These are phyloP conservation scores for Saccharomycopsis sp. DNA, from an alignment of 805 yeast species.

Conservation along the genomic window DNA sequence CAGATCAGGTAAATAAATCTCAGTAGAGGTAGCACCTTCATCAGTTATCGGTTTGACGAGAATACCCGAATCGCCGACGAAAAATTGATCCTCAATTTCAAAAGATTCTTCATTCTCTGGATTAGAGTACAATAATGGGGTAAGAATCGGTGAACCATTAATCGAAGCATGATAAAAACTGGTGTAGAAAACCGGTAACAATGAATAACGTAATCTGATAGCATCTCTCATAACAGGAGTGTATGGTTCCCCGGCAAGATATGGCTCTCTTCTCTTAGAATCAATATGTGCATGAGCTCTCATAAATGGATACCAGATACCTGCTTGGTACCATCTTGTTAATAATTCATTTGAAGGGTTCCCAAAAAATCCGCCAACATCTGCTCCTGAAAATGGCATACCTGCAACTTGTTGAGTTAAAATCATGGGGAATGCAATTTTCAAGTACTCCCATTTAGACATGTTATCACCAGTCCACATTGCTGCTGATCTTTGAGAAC, in stretches of 20 bases:
- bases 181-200: conserved; percentile 78
- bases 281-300: conserved; percentile 97
- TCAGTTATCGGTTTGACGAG: conserved; percentile 75
- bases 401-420: conserved; percentile 76
- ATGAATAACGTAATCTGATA: conserved; percentile 60
- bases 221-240: conserved; percentile 62
- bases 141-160: conserved; percentile 63
- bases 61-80: conserved; percentile 62
- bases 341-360: conserved; percentile 76
- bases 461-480: conserved; percentile 98
- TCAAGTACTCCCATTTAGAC: conserved; percentile 85
- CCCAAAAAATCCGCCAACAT: conserved; percentile 95
- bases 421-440: conserved; percentile 79
- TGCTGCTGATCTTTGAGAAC: conserved; percentile 86
- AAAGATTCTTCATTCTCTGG: conserved; percentile 43
- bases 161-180: conserved; percentile 58
- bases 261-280: conserved; percentile 88
- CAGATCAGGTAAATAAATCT: conserved; percentile 35
- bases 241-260: conserved; percentile 72
- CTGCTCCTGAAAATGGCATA: conserved; percentile 92
- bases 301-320: conserved; percentile 94
- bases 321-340: conserved; percentile 93
- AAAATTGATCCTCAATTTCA: conserved; percentile 76
- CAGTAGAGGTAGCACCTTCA: conserved; percentile 36
- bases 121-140: conserved; percentile 55